These are phyloP conservation scores for Bipolaris gigantea DNA, from an alignment of 2,329 filamentous ascomycete species.

Conservation along the genomic window DNA sequence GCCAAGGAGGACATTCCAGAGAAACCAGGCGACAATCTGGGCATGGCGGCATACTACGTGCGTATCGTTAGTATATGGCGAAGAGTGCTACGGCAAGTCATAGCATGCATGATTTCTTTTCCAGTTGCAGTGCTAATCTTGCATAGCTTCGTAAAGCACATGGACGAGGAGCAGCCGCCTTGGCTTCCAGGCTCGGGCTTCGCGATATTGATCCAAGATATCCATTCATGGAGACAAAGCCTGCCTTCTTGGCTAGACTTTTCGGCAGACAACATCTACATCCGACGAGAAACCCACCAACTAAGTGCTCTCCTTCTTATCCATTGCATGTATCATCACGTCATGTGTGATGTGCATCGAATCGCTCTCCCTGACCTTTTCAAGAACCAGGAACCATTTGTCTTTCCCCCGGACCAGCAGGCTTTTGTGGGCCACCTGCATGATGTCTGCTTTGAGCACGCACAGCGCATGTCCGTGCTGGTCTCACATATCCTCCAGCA, in stretches of 20 bases:
- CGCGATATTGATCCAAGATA: constrained; percentile 27
- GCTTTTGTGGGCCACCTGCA: constrained; percentile 32
- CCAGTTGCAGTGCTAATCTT: neutral
- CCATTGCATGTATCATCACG: constrained; percentile 42
- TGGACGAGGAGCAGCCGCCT: constrained; percentile 37
- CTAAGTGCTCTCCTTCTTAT: constrained; percentile 38
- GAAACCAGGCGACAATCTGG: constrained; percentile 36
- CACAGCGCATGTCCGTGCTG: constrained; percentile 34
- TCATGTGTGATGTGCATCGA: constrained; percentile 37
- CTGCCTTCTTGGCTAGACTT: constrained; percentile 38
- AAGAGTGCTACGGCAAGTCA: constrained; percentile 31
- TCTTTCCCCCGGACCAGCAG: constrained; percentile 31
- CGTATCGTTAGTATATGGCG: constrained; percentile 40
- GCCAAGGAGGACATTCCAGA: constrained; percentile 29
- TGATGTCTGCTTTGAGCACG: constrained; percentile 36
- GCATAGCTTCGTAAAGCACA: constrained; percentile 34
- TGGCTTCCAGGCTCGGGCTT: constrained; percentile 37
- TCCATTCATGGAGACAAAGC: constrained; percentile 34
- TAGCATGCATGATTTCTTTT: neutral
- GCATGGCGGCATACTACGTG: constrained; percentile 39
- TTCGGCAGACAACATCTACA: constrained; percentile 41
- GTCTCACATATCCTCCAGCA: constrained; percentile 35
- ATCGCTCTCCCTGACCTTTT: constrained; percentile 38
- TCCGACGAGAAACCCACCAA: constrained; percentile 38
- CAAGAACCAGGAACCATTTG: constrained; percentile 35